Base-by-base conservation (phyloP, 768 basidiomycete genomes). In the Dacryopinax spathularia region DNA sequence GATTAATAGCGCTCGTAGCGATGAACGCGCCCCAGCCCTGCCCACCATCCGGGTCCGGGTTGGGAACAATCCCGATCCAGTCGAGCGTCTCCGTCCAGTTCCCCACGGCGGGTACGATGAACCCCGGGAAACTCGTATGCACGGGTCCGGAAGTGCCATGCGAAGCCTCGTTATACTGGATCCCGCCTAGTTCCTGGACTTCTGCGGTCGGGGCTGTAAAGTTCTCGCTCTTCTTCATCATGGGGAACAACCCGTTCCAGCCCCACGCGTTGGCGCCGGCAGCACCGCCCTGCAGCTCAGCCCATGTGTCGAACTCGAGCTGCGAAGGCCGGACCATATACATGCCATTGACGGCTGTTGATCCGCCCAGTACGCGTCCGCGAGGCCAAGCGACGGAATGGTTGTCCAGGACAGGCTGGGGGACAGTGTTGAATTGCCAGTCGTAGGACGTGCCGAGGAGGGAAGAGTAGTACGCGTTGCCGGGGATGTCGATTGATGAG, bases 1-100 rank as follows among this genome's bases (percentile, higher is more conserved):
- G 81, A 72, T 86, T 86, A 69, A 88, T 83, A 7, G 79, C 76
- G 4, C 79, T 80, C 2, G 84, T 78, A 0, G 83, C 77, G 69
- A 86, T 77, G 69, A 81, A 81, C 4, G 76, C 73, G 64, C 84
- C 81, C 70, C 78, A 76, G 65, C 77, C 77, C 27, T 75, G 68
- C 22, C 82, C 82, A 48, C 77, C 76, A 69, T 80, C 77, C 0
- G 81, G 75, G 64, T 80, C 78, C 0, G 74, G 43, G 35, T 71
- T 72, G 0, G 73, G 63, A 1, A 75, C 71, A 43, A 84, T 74
- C n/a, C 82, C 82, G 22, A 78, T 70, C 22, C 69, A 70, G 20
- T 73, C 73, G 16, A 82, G 73, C 0, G 83, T 77, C 37, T 76
- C 66, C 35, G 77, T 79, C 86, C 86, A 87, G 66, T 82, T 77